Percentiles rank a stretch among this genome's conserved stretches.
These are phyloP conservation scores for Cercospora sesami DNA, from an alignment of 2,329 filamentous ascomycete genomes.

Conservation along the genomic window DNA sequence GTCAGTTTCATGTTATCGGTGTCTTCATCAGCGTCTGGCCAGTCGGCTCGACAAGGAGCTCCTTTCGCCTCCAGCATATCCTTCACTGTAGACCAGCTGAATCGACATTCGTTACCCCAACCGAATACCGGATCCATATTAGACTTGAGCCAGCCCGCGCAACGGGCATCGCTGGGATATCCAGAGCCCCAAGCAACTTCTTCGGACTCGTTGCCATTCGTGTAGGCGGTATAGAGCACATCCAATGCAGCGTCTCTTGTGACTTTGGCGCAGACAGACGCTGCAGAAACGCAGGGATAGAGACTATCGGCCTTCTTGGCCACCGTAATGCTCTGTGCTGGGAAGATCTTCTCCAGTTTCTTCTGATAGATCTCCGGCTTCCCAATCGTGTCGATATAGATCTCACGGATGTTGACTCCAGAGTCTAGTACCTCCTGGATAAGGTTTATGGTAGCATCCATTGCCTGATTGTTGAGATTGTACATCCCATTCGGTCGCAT, in stretches of 20 bases:
- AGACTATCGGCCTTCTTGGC: constrained; percentile 81
- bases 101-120: constrained; percentile 89
- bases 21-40: constrained; percentile 73
- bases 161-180: constrained; percentile 84
- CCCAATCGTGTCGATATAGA: constrained; percentile 95
- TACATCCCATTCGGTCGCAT: constrained; percentile 64
- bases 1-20: constrained; percentile 68
- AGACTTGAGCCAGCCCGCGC: constrained; percentile 74
- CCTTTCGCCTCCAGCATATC: constrained; percentile 82
- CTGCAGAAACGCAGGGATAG: constrained; percentile 89
- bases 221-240: constrained; percentile 64
- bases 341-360: constrained; percentile 80
- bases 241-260: constrained; percentile 89
- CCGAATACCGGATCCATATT: constrained; percentile 95
- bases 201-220: constrained; percentile 37
- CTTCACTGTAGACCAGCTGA: constrained; percentile 94
- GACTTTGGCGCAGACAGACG: constrained; percentile 93
- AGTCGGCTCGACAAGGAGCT: constrained; percentile 70
- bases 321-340: constrained; percentile 57
- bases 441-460: constrained; percentile 84
- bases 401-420: constrained; percentile 80
- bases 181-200: constrained; percentile 74
- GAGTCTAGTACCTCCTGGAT: constrained; percentile 73
- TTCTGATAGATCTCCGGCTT: constrained; percentile 79
- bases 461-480: constrained; percentile 94